Evolutionary conservation across 441 rosid genomes (phyloP).

Genomic region (Jatropha multifida): DNA sequence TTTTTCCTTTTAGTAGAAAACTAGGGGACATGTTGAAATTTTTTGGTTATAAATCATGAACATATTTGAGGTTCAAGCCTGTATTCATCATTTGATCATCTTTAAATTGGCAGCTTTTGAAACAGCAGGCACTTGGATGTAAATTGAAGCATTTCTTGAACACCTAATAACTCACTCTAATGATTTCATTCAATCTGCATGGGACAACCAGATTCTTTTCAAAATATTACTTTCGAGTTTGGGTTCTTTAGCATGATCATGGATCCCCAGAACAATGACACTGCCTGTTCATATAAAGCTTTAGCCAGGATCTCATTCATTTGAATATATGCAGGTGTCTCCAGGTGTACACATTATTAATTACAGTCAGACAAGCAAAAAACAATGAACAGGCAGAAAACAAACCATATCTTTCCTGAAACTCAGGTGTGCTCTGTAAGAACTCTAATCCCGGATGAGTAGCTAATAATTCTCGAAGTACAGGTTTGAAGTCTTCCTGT

Average conservation of each 20-base stretch:
- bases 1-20: too few relatives aligned
- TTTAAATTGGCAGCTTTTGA: too few relatives aligned
- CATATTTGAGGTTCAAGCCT: too few relatives aligned
- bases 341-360: neutral
- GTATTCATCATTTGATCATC: too few relatives aligned
- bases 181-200: too few relatives aligned
- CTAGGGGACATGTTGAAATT: too few relatives aligned
- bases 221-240: conserved; percentile 3
- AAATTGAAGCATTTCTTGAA: too few relatives aligned
- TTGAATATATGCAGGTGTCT: neutral
- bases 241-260: neutral
- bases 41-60: too few relatives aligned
- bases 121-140: too few relatives aligned
- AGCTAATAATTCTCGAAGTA: conserved; percentile 84
- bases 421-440: conserved; percentile 93
- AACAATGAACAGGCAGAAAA: conserved; percentile 14
- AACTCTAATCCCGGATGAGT: conserved; percentile 99
- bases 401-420: conserved; percentile 99
- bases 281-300: neutral
- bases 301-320: conserved; percentile 4
- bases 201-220: neutral
- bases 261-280: too few relatives aligned
- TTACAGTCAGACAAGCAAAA: too few relatives aligned
- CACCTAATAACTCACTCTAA: too few relatives aligned
- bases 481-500: conserved; percentile 94